Base-by-base conservation (phyloP, 768 basidiomycete genomes). In the Lanmaoa pseudosensibilis region DNA sequence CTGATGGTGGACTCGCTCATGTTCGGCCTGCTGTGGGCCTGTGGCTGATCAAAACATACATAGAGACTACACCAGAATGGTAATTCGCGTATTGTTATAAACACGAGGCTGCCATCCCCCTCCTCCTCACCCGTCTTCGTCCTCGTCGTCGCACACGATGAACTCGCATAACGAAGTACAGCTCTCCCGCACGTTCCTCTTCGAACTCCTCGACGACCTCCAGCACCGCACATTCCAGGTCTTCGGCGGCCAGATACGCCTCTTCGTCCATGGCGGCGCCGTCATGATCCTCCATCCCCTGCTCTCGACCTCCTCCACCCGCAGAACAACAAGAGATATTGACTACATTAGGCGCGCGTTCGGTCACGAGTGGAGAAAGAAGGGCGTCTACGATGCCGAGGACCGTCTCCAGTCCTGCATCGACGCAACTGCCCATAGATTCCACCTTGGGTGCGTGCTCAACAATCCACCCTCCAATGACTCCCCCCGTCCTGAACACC, bases 221-320 rank as follows among this genome's bases (percentile, higher is more conserved):
- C 84, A 87, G 4, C 71, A 69, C 1, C 77, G 79, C 13, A 71
- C 84, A 2, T 66, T 75, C 13, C 59, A 65, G 1, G 69, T 69
- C 7, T 88, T 88, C 63, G 74, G 76, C n/a, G 67, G 67, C 34
- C 79, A 77, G 36, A 76, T 89, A 4, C 79, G 82, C 7, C 76
- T 90, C 18, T 82, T 88, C 46, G 76, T 87, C 0, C 88, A 90
- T 55, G 88, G 88, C 21, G 88, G 88, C 1, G 87, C 85, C 0
- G 85, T 85, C 53, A 88, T 89, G 85, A 78, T 90, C 23, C 77
- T 90, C 2, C 86, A 90, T 45, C 77, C 76, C 0, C 65, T 70
- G 1, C 71, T 72, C 63, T 76, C 65, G 50, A 65, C 52, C 52
- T 74, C 75, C 52, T 75, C 72, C 27, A 73, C 75, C 18, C 76